These are phyloP conservation scores for Penicillium pulvis DNA, from an alignment of 495 filamentous ascomycete species.

Conservation along the genomic window DNA sequence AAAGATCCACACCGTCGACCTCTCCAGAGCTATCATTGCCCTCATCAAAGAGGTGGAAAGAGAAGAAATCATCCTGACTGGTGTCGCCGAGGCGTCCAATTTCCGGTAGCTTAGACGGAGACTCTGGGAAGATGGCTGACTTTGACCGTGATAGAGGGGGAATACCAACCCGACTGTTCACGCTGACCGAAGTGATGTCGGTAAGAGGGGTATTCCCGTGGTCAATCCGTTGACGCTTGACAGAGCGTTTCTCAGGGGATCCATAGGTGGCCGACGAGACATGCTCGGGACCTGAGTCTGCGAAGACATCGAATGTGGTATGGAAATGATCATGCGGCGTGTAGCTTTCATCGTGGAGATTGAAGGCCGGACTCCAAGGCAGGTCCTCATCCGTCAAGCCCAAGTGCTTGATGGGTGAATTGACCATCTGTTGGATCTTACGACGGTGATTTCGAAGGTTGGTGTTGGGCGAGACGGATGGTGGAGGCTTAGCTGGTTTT, in stretches of 20 bases:
- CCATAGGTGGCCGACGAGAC: conserved; percentile 57
- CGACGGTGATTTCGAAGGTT: conserved; percentile 92
- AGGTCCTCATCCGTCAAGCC: conserved; percentile 62
- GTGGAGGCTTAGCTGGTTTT: conserved; percentile 76
- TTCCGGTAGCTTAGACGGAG: conserved; percentile 50
- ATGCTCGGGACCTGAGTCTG: conserved; percentile 56
- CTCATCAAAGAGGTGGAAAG: conserved; percentile 60
- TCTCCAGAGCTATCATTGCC: conserved; percentile 53
- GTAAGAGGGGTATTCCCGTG: conserved; percentile 54
- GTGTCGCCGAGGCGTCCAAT: conserved; percentile 58
- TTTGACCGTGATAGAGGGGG: conserved; percentile 39
- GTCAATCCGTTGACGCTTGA: conserved; percentile 62
- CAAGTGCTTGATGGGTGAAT: conserved; percentile 78
- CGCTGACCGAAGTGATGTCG: conserved; percentile 60
- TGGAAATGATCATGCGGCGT: conserved; percentile 51
- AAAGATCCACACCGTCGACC: conserved; percentile 74
- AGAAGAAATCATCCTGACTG: conserved; percentile 64
- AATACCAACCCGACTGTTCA: conserved; percentile 52
- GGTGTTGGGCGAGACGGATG: conserved; percentile 90
- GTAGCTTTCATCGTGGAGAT: conserved; percentile 59
- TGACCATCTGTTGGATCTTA: conserved; percentile 81
- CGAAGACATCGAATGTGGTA: conserved; percentile 70
- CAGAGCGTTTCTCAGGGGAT: conserved; percentile 76
- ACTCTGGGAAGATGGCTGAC: conserved; percentile 50
- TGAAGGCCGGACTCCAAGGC: conserved; percentile 80